Evolutionary conservation across 192 early-diverging fungal species (phyloP).

Genomic region (Coemansia sp.): DNA sequence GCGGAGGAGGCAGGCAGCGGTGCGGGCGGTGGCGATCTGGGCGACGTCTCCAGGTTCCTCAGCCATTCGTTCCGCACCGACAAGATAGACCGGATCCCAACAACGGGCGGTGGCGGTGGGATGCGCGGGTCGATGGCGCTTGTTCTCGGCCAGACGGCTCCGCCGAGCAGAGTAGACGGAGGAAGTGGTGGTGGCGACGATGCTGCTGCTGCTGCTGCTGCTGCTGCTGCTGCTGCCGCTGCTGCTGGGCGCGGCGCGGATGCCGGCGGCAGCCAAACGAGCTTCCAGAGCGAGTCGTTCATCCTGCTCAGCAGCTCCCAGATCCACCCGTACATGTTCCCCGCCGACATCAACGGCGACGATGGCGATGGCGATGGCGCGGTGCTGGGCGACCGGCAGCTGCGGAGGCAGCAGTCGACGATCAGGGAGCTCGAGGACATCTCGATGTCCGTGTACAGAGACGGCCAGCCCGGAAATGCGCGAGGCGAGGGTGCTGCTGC

Average conservation of each 20-base stretch:
- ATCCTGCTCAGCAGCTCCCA: conserved; percentile 50
- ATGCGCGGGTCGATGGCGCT: conserved; percentile 46
- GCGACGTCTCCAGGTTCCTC: conserved; percentile 33
- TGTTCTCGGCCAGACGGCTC: conserved; percentile 14
- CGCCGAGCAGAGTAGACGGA: not conserved
- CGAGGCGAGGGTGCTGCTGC: no score
- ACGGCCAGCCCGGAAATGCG: no score
- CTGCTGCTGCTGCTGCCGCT: no score
- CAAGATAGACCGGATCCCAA: conserved; percentile 7
- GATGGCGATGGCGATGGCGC: not conserved
- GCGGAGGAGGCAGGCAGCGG: no score
- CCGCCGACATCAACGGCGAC: no score
- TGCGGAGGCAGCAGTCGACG: not conserved
- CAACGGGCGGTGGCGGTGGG: not conserved
- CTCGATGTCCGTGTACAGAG: not conserved
- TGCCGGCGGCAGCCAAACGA: conserved; percentile 9
- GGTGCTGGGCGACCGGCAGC: not conserved
- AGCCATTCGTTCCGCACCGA: conserved; percentile 41
- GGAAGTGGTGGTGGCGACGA: no score
- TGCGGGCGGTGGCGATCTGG: not conserved
- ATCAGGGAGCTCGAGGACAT: not conserved
- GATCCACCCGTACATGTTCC: conserved; percentile 17
- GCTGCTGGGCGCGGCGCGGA: no score
- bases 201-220: no score
- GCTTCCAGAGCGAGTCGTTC: conserved; percentile 45